Evolutionary conservation across 768 basidiomycete species (phyloP), one percentile per base, ranked within the genome.

Genomic region (Kwoniella botswanensis): DNA sequence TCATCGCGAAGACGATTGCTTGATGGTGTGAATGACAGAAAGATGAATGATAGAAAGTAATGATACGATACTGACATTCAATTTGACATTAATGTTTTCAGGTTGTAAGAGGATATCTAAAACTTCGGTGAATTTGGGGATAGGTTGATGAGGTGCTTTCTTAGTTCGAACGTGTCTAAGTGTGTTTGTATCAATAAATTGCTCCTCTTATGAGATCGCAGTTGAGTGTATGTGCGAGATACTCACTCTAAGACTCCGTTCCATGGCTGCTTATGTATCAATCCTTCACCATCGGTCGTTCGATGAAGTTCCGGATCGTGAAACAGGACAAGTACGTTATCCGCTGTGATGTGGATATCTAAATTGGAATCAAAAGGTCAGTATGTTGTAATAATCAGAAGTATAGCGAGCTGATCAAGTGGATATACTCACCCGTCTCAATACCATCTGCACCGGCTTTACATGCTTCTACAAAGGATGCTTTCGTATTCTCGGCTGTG

Each of bases 381-480:
- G 26, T n/a, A 12, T 26, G 10, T 50, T 41, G 35, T 21, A 5
- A 5, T 10, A 52, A 42, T 5, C 26, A 26, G 26, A 26, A 26
- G 26, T 26, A 26, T 26, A 26, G 50, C 53, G 56, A 21, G 56
- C 54, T 9, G 26, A 41, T 66, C 35, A 52, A 42, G 29, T 29
- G 46, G 62, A 26, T 6, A 11, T 12, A 76, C 86, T 72, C 57
- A 86, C 97, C 96, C 83, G 93, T 94, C 88, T 99, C 96, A 79
- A 99, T 96, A 74, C 90, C 95, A 82, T 99, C 94, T 57, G 94
- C 91, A 71, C 96, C 96, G 85, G 97, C 94, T 58, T 90, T 89
- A 72, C 97, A 93, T 80, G 96, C 96, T 73, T 92, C 92, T 82
- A 93, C 90, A 85, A 98, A 98, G 85, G 92, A 93, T 44, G 93